Percentiles rank a stretch among this genome's conserved stretches.
These are phyloP conservation scores for Malus hybrid DNA, from an alignment of 331 rosid genomes.

Conservation along the genomic window DNA sequence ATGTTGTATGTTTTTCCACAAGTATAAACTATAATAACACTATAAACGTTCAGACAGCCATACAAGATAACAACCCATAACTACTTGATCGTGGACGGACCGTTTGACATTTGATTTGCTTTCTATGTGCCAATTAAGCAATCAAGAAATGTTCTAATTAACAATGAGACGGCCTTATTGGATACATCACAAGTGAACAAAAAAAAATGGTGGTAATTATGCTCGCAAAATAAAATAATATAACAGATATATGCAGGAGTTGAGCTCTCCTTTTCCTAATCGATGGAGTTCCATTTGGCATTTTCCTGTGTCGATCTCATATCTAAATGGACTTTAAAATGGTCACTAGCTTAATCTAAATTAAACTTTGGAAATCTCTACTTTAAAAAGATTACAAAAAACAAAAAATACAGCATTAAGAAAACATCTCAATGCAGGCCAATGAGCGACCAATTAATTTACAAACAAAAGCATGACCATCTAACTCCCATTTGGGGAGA, in stretches of 20 bases:
- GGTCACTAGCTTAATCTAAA: not conserved
- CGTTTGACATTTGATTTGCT: not conserved
- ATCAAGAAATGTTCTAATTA: not conserved
- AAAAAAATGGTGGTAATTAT: not conserved
- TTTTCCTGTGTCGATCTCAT: not conserved
- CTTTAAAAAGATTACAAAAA: no score
- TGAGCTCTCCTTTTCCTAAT: not conserved
- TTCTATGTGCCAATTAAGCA: not conserved
- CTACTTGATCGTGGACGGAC: not conserved
- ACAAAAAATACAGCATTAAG: not conserved
- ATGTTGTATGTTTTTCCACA: no score
- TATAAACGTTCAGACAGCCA: no score
- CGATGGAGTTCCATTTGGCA: not conserved
- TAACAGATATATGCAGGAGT: not conserved
- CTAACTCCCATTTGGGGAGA: no score
- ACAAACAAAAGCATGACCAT: no score
- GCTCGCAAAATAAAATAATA: not conserved
- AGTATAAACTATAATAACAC: no score
- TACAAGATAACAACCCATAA: no score
- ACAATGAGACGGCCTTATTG: not conserved
- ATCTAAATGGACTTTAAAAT: not conserved
- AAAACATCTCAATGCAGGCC: not conserved
- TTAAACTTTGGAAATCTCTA: no score
- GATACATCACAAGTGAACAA: not conserved
- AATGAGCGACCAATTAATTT: not conserved